Conservation (phyloP, 352 stramenopile genomes). For the Phytophthora vignae region DNA sequence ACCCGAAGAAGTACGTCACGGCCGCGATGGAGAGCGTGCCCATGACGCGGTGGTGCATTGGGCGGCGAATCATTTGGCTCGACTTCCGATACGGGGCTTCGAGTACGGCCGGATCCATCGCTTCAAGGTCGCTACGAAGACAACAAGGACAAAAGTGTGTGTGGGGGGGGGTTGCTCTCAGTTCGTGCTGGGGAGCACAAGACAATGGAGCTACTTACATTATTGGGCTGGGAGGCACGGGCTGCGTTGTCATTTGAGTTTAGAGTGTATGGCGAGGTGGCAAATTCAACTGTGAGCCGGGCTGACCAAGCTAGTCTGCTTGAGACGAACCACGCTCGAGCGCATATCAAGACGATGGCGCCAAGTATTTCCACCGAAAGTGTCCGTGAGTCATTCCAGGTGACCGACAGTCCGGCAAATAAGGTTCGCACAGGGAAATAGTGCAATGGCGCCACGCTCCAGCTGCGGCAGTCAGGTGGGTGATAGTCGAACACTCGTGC, state of each 20-base stretch:
- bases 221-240: constrained; percentile 4
- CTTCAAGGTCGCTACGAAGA: constrained; percentile 23
- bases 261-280: background rate
- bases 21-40: constrained; percentile 50
- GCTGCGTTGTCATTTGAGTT: no score
- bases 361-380: no score
- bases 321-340: constrained; percentile 7
- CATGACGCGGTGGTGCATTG: constrained; percentile 41
- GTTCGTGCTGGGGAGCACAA: background rate
- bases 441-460: no score
- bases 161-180: no score
- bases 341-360: no score
- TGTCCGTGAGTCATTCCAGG: no score
- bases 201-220: background rate
- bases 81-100: constrained; percentile 35
- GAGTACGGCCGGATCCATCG: constrained; percentile 20
- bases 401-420: no score
- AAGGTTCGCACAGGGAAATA: no score
- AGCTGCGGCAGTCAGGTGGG: no score
- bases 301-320: background rate
- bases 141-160: background rate
- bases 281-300: constrained; percentile 23
- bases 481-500: no score
- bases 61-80: constrained; percentile 7
- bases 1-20: constrained; percentile 64